Percentiles rank a stretch among this genome's conserved stretches.
These are phyloP conservation scores for Trichoderma sp. DNA, from an alignment of 2,329 filamentous ascomycete genomes.

Conservation along the genomic window DNA sequence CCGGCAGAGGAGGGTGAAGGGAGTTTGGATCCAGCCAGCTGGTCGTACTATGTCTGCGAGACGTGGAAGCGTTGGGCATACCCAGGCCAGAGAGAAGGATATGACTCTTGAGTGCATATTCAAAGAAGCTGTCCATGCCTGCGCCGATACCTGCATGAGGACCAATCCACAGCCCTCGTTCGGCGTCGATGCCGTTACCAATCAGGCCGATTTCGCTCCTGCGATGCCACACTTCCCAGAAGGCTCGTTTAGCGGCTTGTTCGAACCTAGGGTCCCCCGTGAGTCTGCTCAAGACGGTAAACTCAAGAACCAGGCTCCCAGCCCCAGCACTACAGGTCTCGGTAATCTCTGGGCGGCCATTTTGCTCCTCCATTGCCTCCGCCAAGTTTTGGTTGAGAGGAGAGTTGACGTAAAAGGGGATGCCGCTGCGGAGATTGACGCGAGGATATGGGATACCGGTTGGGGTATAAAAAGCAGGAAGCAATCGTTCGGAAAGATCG, in stretches of 20 bases:
- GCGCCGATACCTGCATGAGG: conserved; percentile 92
- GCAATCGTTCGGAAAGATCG: conserved; percentile 76
- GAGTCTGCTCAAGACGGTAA: conserved; percentile 83
- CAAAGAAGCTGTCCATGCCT: conserved; percentile 96
- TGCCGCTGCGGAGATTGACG: conserved; percentile 85
- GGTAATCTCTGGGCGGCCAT: conserved; percentile 66
- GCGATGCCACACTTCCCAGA: conserved; percentile 94
- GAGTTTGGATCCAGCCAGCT: conserved; percentile 62
- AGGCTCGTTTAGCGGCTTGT: conserved; percentile 82
- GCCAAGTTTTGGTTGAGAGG: conserved; percentile 61
- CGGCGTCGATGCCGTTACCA: conserved; percentile 87
- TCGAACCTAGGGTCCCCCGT: conserved; percentile 88
- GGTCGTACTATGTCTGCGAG: conserved; percentile 40
- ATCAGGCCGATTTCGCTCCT: conserved; percentile 84
- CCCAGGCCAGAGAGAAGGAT: conserved; percentile 79
- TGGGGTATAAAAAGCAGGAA: conserved; percentile 87
- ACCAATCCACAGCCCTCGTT: conserved; percentile 84
- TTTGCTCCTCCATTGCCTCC: conserved; percentile 28
- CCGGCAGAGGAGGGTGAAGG: conserved; percentile 57
- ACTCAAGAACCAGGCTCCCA: conserved; percentile 92
- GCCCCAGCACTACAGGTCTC: conserved; percentile 96
- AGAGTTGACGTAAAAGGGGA: conserved; percentile 88
- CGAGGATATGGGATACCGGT: conserved; percentile 93
- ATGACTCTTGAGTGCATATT: conserved; percentile 94
- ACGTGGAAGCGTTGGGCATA: conserved; percentile 47